Evolutionary conservation across 1,139 yeast genomes (phyloP).

Genomic region (Yamadazyma trypodendri): DNA sequence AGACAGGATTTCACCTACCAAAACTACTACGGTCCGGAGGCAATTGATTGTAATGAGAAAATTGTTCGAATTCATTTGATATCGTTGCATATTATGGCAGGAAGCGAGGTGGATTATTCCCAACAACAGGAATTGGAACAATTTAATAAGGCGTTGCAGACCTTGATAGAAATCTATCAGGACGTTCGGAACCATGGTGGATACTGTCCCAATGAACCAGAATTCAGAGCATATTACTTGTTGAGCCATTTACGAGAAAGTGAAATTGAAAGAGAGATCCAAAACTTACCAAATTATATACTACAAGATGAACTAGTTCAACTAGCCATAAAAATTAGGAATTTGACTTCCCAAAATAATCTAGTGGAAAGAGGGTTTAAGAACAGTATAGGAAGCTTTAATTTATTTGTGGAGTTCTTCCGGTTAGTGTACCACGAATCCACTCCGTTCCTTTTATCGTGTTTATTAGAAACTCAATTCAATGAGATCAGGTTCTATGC

Average conservation of each 20-base stretch:
- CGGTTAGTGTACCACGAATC: conserved; percentile 42
- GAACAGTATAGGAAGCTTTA: conserved; percentile 59
- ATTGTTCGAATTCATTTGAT: conserved; percentile 87
- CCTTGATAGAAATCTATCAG: conserved; percentile 82
- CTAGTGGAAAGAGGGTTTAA: conserved; percentile 56
- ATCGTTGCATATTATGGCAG: conserved; percentile 85
- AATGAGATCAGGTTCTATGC: conserved; percentile 80
- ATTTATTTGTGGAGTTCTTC: conserved; percentile 68
- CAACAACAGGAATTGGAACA: conserved; percentile 96
- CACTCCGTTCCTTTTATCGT: conserved; percentile 71
- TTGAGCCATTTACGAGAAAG: conserved; percentile 81
- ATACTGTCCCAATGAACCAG: conserved; percentile 80
- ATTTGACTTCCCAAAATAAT: conserved; percentile 63
- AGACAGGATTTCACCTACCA: conserved; percentile 97
- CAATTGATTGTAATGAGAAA: conserved; percentile 87
- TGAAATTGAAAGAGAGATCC: conserved; percentile 77
- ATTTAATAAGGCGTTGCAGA: conserved; percentile 85
- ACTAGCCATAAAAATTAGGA: conserved; percentile 68
- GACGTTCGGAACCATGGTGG: conserved; percentile 75
- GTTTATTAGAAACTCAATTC: conserved; percentile 77
- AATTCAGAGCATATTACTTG: conserved; percentile 85
- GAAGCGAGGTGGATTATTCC: conserved; percentile 72
- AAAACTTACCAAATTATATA: conserved; percentile 60
- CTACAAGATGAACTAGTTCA: conserved; percentile 60
- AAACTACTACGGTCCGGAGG: conserved; percentile 90